Conservation (phyloP, 441 rosid genomes). For the Brassica balearica region DNA sequence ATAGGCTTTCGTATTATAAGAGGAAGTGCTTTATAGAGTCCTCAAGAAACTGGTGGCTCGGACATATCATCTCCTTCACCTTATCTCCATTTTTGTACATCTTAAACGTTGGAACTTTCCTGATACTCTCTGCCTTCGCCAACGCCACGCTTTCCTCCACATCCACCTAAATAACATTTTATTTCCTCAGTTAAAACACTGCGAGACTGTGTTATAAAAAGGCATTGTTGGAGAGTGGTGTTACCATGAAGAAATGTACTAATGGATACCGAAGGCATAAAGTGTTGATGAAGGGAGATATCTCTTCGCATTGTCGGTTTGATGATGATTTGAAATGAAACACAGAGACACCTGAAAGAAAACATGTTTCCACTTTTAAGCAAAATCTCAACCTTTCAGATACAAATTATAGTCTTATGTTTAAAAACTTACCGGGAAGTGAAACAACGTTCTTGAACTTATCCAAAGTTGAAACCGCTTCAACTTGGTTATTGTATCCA, state of each 20-base stretch:
- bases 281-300: conserved; percentile 61
- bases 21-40: conserved; percentile 53
- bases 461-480: conserved; percentile 53
- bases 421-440: conserved; percentile 48
- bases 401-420: neutral
- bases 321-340: conserved; percentile 60
- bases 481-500: conserved; percentile 50
- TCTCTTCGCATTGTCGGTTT: conserved; percentile 60
- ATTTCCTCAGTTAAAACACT: conserved; percentile 23
- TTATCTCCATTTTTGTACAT: conserved; percentile 59
- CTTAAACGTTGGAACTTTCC: conserved; percentile 46
- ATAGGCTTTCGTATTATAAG: conserved; percentile 35
- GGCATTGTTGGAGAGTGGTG: neutral
- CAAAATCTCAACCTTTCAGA: conserved; percentile 11
- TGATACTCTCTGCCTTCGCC: conserved; percentile 51
- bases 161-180: conserved; percentile 49
- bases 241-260: conserved; percentile 65
- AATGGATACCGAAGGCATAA: conserved; percentile 69
- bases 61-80: conserved; percentile 64
- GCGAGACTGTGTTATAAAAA: neutral
- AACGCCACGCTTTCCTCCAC: conserved; percentile 56
- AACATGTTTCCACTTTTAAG: conserved; percentile 15
- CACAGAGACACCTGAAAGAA: conserved; percentile 57
- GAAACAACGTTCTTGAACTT: conserved; percentile 59
- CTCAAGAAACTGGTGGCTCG: conserved; percentile 57